Evolutionary conservation across 179 eudicot genomes (phyloP).

Genomic region (Carnegiea gigantea): DNA sequence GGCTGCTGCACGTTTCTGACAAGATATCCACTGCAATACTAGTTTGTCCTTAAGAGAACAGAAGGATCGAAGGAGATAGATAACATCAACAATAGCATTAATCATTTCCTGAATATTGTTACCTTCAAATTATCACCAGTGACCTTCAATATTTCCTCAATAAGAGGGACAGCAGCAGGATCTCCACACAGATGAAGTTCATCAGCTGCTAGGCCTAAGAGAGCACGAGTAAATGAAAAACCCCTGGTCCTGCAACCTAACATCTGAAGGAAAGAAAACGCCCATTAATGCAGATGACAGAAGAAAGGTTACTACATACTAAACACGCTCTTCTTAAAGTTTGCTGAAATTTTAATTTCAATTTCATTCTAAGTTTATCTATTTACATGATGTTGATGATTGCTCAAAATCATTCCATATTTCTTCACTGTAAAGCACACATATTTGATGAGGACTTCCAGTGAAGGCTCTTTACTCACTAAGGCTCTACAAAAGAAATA

Average conservation of each 20-base stretch:
- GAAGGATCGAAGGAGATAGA: neutral
- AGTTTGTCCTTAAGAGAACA: neutral
- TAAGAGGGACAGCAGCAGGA: constrained; percentile 89
- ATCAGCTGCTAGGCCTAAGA: constrained; percentile 77
- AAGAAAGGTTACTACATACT: neutral
- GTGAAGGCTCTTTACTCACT: neutral
- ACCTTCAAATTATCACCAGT: constrained; percentile 82
- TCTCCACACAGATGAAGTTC: constrained; percentile 98
- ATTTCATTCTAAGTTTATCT: neutral
- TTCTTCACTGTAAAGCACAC: neutral
- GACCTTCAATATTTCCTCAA: constrained; percentile 75
- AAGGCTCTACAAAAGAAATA: neutral
- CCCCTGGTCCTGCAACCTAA: constrained; percentile 82
- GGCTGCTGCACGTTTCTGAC: neutral
- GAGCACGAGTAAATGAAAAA: constrained; percentile 93
- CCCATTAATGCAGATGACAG: neutral
- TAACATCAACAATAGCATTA: neutral
- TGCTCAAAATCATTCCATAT: neutral
- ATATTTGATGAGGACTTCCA: neutral
- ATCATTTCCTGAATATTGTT: constrained; percentile 8
- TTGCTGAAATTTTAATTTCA: neutral
- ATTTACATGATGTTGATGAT: neutral
- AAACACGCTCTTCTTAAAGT: neutral
- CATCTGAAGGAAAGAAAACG: constrained; percentile 52
- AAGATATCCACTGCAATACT: neutral